Percentiles rank a stretch among this genome's conserved stretches.
These are phyloP conservation scores for Penicillium waksmanii DNA, from an alignment of 495 filamentous ascomycete species.

Conservation along the genomic window DNA sequence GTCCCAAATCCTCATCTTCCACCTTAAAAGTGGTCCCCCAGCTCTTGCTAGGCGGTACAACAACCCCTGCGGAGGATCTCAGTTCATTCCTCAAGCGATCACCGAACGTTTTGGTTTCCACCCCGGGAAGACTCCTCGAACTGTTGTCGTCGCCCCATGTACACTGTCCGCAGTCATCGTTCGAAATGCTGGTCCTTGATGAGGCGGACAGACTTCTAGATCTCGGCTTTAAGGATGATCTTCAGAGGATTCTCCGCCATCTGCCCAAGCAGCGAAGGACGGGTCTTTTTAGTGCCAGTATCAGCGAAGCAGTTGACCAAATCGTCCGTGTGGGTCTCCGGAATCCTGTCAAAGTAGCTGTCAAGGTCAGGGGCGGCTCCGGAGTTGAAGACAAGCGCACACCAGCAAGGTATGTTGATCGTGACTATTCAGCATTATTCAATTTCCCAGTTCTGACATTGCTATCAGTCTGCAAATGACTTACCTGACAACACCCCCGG, in stretches of 20 bases:
- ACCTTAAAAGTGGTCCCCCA: conserved; percentile 73
- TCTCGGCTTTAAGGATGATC: conserved; percentile 90
- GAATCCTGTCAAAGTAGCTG: conserved; percentile 90
- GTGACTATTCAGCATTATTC: not conserved
- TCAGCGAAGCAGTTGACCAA: conserved; percentile 88
- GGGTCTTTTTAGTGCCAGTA: conserved; percentile 89
- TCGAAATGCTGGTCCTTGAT: conserved; percentile 89
- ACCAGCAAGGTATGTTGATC: conserved; percentile 62
- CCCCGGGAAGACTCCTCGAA: conserved; percentile 86
- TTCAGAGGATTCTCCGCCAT: conserved; percentile 80
- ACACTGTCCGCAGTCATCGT: conserved; percentile 82
- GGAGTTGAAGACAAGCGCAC: conserved; percentile 83
- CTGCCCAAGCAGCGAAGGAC: conserved; percentile 93
- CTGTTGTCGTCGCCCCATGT: conserved; percentile 90
- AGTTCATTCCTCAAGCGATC: conserved; percentile 75
- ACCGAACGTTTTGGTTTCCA: conserved; percentile 86
- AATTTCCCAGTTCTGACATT: conserved; percentile 8
- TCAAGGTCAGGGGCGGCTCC: conserved; percentile 82
- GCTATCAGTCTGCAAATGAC: conserved; percentile 75
- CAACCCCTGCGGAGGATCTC: conserved; percentile 82
- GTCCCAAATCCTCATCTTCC: conserved; percentile 51
- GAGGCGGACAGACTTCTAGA: conserved; percentile 93
- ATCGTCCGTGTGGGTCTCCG: conserved; percentile 90
- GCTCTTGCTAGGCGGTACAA: conserved; percentile 84
- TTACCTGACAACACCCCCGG: conserved; percentile 74